A percentile compares a stretch with the other conserved stretches of the same genome.
phyloP scores from a whole-genome alignment of 148 eudicot genomes.

The Rhododendron williamsianum region DNA sequence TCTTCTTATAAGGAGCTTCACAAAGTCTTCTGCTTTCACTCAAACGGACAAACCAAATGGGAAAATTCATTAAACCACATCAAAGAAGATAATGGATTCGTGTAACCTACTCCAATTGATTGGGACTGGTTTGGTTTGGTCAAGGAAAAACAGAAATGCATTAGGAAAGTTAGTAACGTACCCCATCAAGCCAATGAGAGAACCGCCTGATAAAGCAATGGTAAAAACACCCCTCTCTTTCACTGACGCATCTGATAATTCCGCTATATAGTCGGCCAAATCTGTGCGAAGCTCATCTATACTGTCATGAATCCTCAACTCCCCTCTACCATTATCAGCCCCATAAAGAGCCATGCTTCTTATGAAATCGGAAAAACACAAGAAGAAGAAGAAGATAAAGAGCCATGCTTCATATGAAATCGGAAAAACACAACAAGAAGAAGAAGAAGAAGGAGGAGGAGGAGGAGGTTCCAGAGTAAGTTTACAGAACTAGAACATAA shows the following conservation, averaged over 20 bases:
- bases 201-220: slow-evolving; percentile 90
- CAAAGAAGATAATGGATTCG: background rate
- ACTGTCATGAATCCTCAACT: slow-evolving; percentile 71
- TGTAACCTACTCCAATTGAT: background rate
- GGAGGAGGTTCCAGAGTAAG: background rate
- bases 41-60: background rate
- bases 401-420: slow-evolving; percentile 41
- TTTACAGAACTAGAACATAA: background rate
- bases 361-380: background rate
- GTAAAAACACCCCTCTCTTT: slow-evolving; percentile 79
- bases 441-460: background rate
- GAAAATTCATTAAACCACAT: too few relatives aligned
- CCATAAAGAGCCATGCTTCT: slow-evolving; percentile 56
- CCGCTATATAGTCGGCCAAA: slow-evolving; percentile 79
- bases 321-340: slow-evolving; percentile 56
- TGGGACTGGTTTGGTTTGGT: background rate
- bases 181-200: slow-evolving; percentile 73
- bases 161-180: slow-evolving; percentile 22
- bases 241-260: slow-evolving; percentile 72
- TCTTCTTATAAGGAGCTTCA: slow-evolving; percentile 79
- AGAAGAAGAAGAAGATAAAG: slow-evolving; percentile 12
- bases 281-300: slow-evolving; percentile 69
- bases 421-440: background rate
- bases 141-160: background rate
- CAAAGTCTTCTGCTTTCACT: slow-evolving; percentile 54